Percentiles rank a stretch among this genome's conserved stretches.
Evolutionary conservation across 805 yeast species (phyloP).

Genomic region (Lipomyces starkeyi): DNA sequence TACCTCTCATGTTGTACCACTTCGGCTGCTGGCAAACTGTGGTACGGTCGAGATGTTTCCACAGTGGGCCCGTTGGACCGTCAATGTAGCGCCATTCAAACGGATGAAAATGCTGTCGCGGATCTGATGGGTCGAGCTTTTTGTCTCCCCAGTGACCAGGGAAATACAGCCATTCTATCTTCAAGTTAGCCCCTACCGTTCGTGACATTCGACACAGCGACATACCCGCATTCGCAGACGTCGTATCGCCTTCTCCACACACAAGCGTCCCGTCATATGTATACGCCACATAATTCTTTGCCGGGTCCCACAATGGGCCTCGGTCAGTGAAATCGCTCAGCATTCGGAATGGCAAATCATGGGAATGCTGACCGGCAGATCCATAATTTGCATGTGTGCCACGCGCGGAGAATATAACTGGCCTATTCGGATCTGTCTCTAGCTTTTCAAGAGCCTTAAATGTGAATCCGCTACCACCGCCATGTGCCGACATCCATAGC

Average conservation of each 20-base stretch:
- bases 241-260: conserved; percentile 36
- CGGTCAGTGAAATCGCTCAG: conserved; percentile 92
- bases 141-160: conserved; percentile 92
- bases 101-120: conserved; percentile 83
- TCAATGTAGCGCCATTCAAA: conserved; percentile 90
- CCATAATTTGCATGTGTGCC: conserved; percentile 98
- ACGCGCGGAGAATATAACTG: conserved; percentile 85
- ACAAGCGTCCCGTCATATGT: conserved; percentile 67
- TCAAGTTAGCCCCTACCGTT: conserved; percentile 52
- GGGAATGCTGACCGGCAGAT: conserved; percentile 94
- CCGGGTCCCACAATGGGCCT: conserved; percentile 95
- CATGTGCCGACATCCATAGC: conserved; percentile 98
- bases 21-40: conserved; percentile 82
- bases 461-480: conserved; percentile 91
- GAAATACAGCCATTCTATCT: conserved; percentile 75
- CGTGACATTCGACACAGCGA: neutral
- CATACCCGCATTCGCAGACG: conserved; percentile 43
- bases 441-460: conserved; percentile 77
- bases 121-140: conserved; percentile 66
- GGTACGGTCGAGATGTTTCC: conserved; percentile 71
- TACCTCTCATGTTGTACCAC: conserved; percentile 91
- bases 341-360: conserved; percentile 91
- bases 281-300: conserved; percentile 79
- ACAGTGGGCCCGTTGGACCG: conserved; percentile 91
- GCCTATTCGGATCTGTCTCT: conserved; percentile 56